Evolutionary conservation across 2,329 filamentous ascomycete species (phyloP), one percentile per base, ranked within the genome.

Genomic region (Xylariales sp.): DNA sequence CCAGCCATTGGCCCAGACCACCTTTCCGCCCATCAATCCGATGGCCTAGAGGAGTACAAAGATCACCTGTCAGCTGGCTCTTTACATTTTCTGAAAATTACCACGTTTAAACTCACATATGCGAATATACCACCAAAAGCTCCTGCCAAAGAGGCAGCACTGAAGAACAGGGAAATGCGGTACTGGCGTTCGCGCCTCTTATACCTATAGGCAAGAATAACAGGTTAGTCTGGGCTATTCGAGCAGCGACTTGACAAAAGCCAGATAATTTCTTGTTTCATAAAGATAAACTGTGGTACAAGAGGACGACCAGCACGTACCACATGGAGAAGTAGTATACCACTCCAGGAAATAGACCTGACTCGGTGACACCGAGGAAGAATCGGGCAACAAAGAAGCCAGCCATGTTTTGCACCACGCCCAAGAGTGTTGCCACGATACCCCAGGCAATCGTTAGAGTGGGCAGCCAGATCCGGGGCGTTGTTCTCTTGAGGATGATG

Each of bases 401-500:
- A 0, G 65, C 53, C 11, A 69, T 60, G 29, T 69, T 70, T 3
- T 70, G 61, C 2, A 73, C 68, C 5, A 78, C 55, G 1, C 75
- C 75, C 40, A 60, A 57, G 18, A 74, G 45, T 0, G 72, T 78
- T 0, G 73, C 69, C 0, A 78, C 74, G 12, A 75, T 57, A 1
- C 74, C 74, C 74, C 73, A 78, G 1, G 64, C 55, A 3, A 78
- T 58, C 2, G 77, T 80, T 3, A 82, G 56, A 0, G 74, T 74
- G 0, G 76, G 76, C 0, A 80, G 58, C 76, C 74, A 80, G 16
- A 76, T 55, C 4, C 63, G 57, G 0, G 77, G 77, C 1, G 73
- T 79, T 0, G 77, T 81, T 1, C 70, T 62, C 48, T 82, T 83
- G 14, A 81, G 66, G 8, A 81, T 60, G 44, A 82, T 75, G 46